A percentile compares a stretch with the other conserved stretches of the same genome.
These are phyloP conservation scores for Monosporascus sp. DNA, from an alignment of 2,329 filamentous ascomycete genomes.

Conservation along the genomic window DNA sequence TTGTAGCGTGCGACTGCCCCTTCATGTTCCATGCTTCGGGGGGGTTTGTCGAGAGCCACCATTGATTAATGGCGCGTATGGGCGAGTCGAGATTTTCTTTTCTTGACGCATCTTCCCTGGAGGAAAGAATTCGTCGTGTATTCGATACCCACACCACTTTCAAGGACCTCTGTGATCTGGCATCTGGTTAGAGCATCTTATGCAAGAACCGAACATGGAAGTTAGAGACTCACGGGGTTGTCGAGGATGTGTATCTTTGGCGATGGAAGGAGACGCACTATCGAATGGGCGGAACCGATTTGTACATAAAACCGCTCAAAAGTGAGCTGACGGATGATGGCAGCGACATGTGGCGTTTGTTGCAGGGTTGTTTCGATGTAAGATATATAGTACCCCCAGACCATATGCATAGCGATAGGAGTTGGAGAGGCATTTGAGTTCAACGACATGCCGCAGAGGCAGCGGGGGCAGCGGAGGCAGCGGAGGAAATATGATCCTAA, in stretches of 20 bases:
- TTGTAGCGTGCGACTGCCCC: no score
- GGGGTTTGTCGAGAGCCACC: no score
- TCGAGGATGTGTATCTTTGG: not conserved
- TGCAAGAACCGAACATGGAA: not conserved
- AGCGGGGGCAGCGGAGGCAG: not conserved
- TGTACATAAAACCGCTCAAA: conserved; percentile 20
- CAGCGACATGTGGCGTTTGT: conserved; percentile 4
- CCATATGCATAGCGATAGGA: conserved; percentile 20
- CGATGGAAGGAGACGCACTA: not conserved
- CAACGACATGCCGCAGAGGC: conserved; percentile 1
- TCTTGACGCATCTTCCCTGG: not conserved
- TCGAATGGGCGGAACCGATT: conserved; percentile 5
- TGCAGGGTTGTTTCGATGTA: conserved; percentile 10
- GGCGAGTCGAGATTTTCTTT: not conserved
- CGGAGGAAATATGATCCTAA: conserved; percentile 2
- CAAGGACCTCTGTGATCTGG: not conserved
- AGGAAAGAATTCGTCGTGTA: conserved; percentile 2
- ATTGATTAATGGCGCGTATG: no score
- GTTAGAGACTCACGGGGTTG: not conserved
- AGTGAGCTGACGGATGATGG: conserved; percentile 9
- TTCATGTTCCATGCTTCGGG: no score
- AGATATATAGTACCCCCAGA: conserved; percentile 18
- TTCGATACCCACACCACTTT: conserved; percentile 13
- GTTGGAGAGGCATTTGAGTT: conserved; percentile 11
- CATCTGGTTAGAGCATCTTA: not conserved